Evolutionary conservation across 2,329 filamentous ascomycete species (phyloP).

Genomic region (Colletotrichum neosansevieriae): DNA sequence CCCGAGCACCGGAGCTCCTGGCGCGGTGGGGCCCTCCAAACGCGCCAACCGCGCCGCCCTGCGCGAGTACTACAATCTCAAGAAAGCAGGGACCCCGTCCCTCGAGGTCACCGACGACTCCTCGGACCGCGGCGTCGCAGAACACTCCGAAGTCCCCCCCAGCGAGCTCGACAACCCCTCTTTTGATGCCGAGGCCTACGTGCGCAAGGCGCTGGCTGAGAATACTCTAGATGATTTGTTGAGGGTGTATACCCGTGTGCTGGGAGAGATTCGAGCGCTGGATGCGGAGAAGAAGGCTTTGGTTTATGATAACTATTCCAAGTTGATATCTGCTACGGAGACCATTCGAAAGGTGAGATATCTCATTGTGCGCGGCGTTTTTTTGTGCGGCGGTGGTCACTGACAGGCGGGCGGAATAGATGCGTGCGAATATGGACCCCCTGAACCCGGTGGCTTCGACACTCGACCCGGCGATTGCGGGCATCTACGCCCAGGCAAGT

Average conservation of each 20-base stretch:
- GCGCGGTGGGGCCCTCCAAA: constrained; percentile 51
- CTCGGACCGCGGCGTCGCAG: constrained; percentile 45
- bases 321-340: constrained; percentile 95
- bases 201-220: constrained; percentile 70
- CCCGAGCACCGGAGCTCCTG: constrained; percentile 39
- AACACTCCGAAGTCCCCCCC: constrained; percentile 68
- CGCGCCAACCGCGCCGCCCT: constrained; percentile 85
- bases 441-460: constrained; percentile 80
- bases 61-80: constrained; percentile 94
- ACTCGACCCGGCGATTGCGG: constrained; percentile 78
- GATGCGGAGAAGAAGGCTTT: constrained; percentile 97
- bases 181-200: constrained; percentile 80
- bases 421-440: constrained; percentile 85
- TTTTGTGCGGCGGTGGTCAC: not conserved
- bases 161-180: constrained; percentile 79
- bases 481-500: constrained; percentile 75
- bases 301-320: constrained; percentile 98
- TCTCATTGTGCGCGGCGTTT: not conserved
- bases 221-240: constrained; percentile 77
- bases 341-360: constrained; percentile 81
- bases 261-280: constrained; percentile 86
- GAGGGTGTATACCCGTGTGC: constrained; percentile 75
- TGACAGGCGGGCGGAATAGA: constrained; percentile 55
- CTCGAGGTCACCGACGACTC: constrained; percentile 58
- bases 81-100: constrained; percentile 56